Percentiles rank a stretch among this genome's conserved stretches.
These are phyloP conservation scores for Paracoccidioides lutzii DNA, from an alignment of 2,329 filamentous ascomycete genomes.

Conservation along the genomic window DNA sequence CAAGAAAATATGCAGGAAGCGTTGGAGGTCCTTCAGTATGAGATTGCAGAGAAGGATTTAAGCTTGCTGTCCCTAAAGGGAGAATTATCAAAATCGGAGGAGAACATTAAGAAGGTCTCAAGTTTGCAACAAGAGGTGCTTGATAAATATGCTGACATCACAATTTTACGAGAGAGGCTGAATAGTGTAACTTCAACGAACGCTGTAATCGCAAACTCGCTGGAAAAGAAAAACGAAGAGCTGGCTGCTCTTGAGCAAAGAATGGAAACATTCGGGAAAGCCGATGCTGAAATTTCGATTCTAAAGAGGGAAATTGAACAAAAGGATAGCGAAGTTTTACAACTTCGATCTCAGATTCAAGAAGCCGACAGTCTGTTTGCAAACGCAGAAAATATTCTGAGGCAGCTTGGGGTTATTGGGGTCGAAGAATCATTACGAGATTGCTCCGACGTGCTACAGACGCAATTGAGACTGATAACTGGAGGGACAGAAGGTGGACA, in stretches of 20 bases:
- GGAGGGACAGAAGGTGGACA: not conserved
- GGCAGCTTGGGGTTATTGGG: constrained; percentile 9
- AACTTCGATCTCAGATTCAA: not conserved
- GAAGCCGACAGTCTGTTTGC: not conserved
- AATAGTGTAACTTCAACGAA: constrained; percentile 18
- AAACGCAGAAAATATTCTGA: constrained; percentile 13
- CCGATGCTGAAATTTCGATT: not conserved
- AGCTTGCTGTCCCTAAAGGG: constrained; percentile 13
- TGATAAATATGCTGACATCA: constrained; percentile 12
- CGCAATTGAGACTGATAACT: constrained; percentile 6
- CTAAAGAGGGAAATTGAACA: not conserved
- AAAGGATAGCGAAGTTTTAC: not conserved
- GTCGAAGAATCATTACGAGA: constrained; percentile 12
- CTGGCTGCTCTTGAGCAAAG: constrained; percentile 2
- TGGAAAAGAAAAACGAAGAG: constrained; percentile 3
- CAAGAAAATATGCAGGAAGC: constrained; percentile 5
- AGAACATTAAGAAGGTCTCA: constrained; percentile 17
- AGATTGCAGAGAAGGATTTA: constrained; percentile 21
- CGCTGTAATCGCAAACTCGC: constrained; percentile 7
- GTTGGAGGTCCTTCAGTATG: constrained; percentile 12
- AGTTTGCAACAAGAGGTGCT: constrained; percentile 17
- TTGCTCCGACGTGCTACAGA: constrained; percentile 14
- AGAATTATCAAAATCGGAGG: constrained; percentile 16
- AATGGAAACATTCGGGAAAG: not conserved
- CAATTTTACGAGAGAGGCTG: constrained; percentile 16